Evolutionary conservation across 2,329 filamentous ascomycete genomes (phyloP).

Genomic region (Pseudocercospora vitis): DNA sequence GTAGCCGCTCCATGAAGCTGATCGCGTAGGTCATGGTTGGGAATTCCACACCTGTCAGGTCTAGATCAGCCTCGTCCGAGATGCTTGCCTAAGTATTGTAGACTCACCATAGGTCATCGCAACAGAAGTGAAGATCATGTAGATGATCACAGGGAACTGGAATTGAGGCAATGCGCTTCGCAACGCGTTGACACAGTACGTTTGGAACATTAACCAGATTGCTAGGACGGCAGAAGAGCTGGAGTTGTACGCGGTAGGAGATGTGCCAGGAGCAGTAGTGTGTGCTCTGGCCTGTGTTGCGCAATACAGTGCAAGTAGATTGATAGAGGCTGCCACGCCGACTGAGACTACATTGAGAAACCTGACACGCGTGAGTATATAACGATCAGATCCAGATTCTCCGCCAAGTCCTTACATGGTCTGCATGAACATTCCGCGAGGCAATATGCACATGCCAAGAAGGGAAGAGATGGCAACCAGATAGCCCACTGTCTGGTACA

Average conservation of each 20-base stretch:
- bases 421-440: conserved; percentile 70
- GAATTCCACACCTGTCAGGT: conserved; percentile 50
- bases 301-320: conserved; percentile 63
- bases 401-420: conserved; percentile 56
- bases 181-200: conserved; percentile 65
- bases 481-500: conserved; percentile 60
- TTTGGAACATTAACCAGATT: conserved; percentile 70
- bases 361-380: conserved; percentile 55
- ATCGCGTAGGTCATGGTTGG: conserved; percentile 55
- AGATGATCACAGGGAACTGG: conserved; percentile 67
- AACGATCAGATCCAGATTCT: background rate
- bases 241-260: conserved; percentile 61
- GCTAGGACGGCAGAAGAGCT: conserved; percentile 69
- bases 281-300: conserved; percentile 64
- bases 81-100: background rate
- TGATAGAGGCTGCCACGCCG: conserved; percentile 60
- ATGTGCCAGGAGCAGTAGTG: conserved; percentile 44
- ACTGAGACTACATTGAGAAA: conserved; percentile 58
- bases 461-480: conserved; percentile 66
- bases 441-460: conserved; percentile 64
- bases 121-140: conserved; percentile 67
- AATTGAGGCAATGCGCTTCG: conserved; percentile 67
- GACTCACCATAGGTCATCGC: conserved; percentile 57
- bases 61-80: background rate
- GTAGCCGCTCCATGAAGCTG: conserved; percentile 55